Base-by-base conservation (phyloP, 495 filamentous ascomycete genomes). In the Annulohypoxylon nitens region DNA sequence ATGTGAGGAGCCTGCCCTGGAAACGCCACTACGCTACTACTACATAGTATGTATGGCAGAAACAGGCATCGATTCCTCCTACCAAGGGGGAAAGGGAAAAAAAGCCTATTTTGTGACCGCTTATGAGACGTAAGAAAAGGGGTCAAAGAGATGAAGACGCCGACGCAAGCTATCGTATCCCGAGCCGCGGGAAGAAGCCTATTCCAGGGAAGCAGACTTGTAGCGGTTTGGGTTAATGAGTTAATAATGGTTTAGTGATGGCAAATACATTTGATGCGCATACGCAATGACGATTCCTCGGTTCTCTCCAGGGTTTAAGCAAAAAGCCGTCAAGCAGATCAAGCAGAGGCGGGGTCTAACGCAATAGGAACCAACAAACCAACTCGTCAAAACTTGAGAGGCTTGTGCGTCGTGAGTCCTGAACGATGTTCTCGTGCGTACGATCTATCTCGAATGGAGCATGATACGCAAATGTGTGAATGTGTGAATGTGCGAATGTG, bases 1-100 rank as follows among this genome's bases (percentile, higher is more conserved):
- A 75, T 53, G 65, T 45, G 62, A 70, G 62, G 62, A 71, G 39
- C 47, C 57, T 58, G 69, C 55, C 45, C 55, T 34, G 61, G 39
- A 43, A 36, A 48, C 55, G 63, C 72, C 67, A 68, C 72, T 68
- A 68, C 60, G 61, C 58, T 57, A 51, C 10, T 59, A 64, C 55
- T 14, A 43, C 39, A 43, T 43, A 43, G 12, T 43, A 43, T 43
- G 64, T 69, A 61, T 30, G 45, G 51, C 55, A 63, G 37, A 60
- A 63, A 65, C 67, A 71, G 64, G 72, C 67, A 71, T 70, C 59
- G 48, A 61, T 66, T 68, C 72, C 67, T 71, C 25, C 60, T 6
- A 16, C 51, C 10, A 66, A 60, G 37, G 53, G 30, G 30, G 30
- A 30, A 30, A 30, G 30, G 37, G 53, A 43, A 43, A 43, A 50